Evolutionary conservation across 148 eudicot species (phyloP).

Genomic region (Vaccinium darrowii): DNA sequence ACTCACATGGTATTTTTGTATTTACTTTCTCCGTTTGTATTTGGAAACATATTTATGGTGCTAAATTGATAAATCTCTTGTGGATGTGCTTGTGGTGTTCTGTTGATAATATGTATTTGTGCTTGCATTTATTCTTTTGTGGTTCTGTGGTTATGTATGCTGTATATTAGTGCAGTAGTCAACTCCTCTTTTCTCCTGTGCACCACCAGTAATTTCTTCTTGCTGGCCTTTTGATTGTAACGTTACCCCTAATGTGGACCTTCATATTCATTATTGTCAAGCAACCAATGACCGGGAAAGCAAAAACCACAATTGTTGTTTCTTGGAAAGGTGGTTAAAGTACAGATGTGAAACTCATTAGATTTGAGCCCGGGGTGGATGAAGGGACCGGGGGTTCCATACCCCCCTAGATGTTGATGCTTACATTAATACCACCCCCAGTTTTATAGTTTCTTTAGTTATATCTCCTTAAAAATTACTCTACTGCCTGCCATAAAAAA

Average conservation of each 20-base stretch:
- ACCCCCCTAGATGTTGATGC: neutral
- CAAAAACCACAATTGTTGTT: too few species aligned
- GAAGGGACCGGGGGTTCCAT: neutral
- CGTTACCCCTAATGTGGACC: too few species aligned
- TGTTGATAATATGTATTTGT: neutral
- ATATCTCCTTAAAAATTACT: neutral
- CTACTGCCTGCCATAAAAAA: neutral
- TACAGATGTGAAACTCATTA: neutral
- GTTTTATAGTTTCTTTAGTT: neutral
- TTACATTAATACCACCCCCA: neutral
- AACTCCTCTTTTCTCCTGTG: neutral
- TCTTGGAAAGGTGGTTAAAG: too few species aligned
- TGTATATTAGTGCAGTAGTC: neutral
- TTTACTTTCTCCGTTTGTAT: neutral
- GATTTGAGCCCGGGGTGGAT: neutral
- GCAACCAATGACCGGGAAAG: too few species aligned
- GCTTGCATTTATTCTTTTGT: neutral
- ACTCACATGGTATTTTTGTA: neutral
- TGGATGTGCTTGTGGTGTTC: neutral
- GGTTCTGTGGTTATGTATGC: neutral
- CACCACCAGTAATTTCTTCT: neutral
- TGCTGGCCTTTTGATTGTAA: too few species aligned
- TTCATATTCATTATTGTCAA: too few species aligned
- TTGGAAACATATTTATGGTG: neutral
- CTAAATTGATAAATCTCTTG: neutral